These are phyloP conservation scores for Knufia petricola DNA, from an alignment of 2,329 filamentous ascomycete species.

Conservation along the genomic window DNA sequence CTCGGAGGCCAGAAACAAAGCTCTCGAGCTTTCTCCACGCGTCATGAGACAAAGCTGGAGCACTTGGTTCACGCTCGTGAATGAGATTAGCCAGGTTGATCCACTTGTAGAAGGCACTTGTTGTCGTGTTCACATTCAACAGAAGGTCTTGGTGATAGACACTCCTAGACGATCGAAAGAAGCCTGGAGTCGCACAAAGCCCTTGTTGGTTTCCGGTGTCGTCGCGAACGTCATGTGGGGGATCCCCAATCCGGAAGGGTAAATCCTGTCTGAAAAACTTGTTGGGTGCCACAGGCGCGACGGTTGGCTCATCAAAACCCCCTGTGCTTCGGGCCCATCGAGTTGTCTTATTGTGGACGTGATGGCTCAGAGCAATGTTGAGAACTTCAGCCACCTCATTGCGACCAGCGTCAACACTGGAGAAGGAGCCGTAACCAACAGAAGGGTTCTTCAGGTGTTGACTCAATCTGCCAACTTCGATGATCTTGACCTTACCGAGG, in stretches of 20 bases:
- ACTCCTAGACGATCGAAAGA: neutral
- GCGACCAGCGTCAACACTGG: neutral
- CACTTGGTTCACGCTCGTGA: neutral
- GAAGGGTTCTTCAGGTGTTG: neutral
- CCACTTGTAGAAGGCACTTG: neutral
- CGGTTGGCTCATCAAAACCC: neutral
- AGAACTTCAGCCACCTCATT: neutral
- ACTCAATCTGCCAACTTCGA: neutral
- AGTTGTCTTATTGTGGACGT: conserved; percentile 7
- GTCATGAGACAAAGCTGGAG: no score
- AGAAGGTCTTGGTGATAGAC: neutral
- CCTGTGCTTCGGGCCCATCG: neutral
- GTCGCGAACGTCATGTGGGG: no score
- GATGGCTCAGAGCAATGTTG: conserved; percentile 12
- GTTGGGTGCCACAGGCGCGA: conserved; percentile 7
- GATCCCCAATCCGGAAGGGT: no score
- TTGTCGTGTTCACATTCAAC: neutral
- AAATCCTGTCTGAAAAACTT: conserved; percentile 9
- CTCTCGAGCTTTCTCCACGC: neutral
- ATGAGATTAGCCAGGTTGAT: neutral
- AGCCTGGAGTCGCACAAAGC: neutral
- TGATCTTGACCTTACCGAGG: neutral
- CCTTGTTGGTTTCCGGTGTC: neutral
- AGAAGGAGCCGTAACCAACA: neutral
- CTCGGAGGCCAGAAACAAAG: neutral